Percentiles rank a stretch among this genome's conserved stretches.
Evolutionary conservation across 2,329 filamentous ascomycete species (phyloP).

Genomic region (Pochonia chlamydosporia): DNA sequence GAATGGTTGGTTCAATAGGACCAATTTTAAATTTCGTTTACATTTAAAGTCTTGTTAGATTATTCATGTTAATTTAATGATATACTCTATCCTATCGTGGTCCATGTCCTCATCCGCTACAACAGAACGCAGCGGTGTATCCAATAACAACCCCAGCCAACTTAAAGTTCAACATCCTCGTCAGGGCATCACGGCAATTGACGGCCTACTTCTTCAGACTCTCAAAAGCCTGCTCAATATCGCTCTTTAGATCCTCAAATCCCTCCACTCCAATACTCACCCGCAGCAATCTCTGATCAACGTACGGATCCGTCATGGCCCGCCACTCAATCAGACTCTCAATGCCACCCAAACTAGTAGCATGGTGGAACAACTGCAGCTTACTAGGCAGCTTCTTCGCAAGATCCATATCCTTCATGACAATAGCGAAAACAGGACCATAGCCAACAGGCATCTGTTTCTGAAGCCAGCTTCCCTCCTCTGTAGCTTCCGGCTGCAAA

Average conservation of each 20-base stretch:
- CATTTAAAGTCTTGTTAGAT: too few relatives aligned
- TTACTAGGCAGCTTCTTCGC: constrained; percentile 72
- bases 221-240: constrained; percentile 63
- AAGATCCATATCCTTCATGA: constrained; percentile 51
- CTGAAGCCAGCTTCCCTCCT: constrained; percentile 64
- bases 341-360: constrained; percentile 87
- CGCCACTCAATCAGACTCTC: constrained; percentile 97
- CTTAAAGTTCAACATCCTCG: too few relatives aligned
- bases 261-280: constrained; percentile 84
- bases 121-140: too few relatives aligned
- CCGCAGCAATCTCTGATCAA: constrained; percentile 68
- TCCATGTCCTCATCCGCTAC: too few relatives aligned
- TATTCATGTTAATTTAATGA: too few relatives aligned
- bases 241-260: constrained; percentile 75
- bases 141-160: too few relatives aligned
- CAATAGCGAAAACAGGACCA: constrained; percentile 80
- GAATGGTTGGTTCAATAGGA: too few relatives aligned
- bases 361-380: constrained; percentile 82
- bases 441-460: constrained; percentile 90
- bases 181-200: too few relatives aligned
- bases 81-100: too few relatives aligned
- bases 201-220: constrained; percentile 31
- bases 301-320: constrained; percentile 71
- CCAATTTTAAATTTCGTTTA: too few relatives aligned
- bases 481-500: constrained; percentile 58